Conservation (phyloP, 805 yeast species). For the Cyberlindnera nakhonratchasimensis region DNA sequence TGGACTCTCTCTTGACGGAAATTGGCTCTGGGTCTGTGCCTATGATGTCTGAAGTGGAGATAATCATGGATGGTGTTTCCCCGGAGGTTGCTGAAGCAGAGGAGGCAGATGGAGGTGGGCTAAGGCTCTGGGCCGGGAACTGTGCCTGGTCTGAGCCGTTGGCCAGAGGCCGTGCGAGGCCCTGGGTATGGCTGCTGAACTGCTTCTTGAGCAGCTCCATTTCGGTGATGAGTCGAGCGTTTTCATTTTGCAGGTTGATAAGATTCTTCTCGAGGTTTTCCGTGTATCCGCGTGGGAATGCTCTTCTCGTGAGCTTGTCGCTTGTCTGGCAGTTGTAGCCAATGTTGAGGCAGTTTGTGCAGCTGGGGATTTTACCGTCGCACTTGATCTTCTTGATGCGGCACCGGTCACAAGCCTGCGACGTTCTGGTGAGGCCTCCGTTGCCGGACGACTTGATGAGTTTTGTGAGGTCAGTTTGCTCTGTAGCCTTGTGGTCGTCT, state of each 20-base stretch:
- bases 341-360: conserved; percentile 62
- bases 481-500: not conserved
- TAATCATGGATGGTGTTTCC: not conserved
- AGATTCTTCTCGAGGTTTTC: conserved; percentile 66
- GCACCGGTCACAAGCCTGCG: conserved; percentile 83
- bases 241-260: conserved; percentile 56
- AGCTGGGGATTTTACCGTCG: conserved; percentile 64
- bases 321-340: conserved; percentile 68
- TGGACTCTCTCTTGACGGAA: conserved; percentile 11
- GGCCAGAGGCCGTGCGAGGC: conserved; percentile 2
- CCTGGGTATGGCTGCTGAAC: conserved; percentile 2
- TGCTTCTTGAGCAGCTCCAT: conserved; percentile 27
- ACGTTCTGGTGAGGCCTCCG: conserved; percentile 41
- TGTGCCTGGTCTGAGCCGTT: conserved; percentile 4
- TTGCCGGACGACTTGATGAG: conserved; percentile 28
- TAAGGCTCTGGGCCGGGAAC: not conserved
- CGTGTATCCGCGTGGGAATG: conserved; percentile 80
- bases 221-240: conserved; percentile 37
- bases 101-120: conserved; percentile 3
- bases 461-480: conserved; percentile 14
- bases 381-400: conserved; percentile 74
- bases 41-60: too few relatives aligned
- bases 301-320: conserved; percentile 70
- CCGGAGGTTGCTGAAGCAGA: not conserved
- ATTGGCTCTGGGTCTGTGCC: too few relatives aligned